Percentiles rank a stretch among this genome's conserved stretches.
Evolutionary conservation across 108 stramenopile species (phyloP).

Genomic region (Craspedostauros australis): DNA sequence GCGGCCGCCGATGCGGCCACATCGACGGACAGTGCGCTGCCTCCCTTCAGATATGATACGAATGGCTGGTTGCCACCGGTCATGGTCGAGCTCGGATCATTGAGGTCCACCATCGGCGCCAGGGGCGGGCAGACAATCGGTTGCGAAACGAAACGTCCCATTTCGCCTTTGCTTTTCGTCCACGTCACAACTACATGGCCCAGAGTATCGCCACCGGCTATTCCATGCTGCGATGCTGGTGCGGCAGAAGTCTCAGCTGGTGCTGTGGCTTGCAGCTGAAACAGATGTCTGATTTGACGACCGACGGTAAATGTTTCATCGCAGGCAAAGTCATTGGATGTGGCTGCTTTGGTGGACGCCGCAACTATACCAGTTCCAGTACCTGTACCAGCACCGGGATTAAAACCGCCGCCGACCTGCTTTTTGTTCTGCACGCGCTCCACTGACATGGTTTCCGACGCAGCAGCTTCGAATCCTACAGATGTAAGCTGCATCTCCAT

Average conservation of each 20-base stretch:
- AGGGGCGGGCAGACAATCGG: constrained; percentile 45
- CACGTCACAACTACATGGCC: constrained; percentile 65
- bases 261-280: constrained; percentile 39
- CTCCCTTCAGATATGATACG: constrained; percentile 59
- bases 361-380: no score
- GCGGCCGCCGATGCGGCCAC: constrained; percentile 59
- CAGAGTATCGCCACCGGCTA: constrained; percentile 70
- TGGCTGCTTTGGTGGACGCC: no score
- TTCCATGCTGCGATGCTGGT: constrained; percentile 29
- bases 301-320: no score
- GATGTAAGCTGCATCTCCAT: no score
- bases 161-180: constrained; percentile 75
- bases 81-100: constrained; percentile 10
- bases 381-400: no score
- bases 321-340: no score
- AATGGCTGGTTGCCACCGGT: constrained; percentile 20
- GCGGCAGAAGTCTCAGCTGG: constrained; percentile 27
- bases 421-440: no score
- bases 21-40: constrained; percentile 56
- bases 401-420: no score
- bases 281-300: no score
- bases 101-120: constrained; percentile 15
- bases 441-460: no score
- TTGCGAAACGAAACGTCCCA: constrained; percentile 50
- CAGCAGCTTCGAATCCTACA: no score